Evolutionary conservation across 1,139 yeast genomes (phyloP), one percentile per base, ranked within the genome.

Genomic region (Zygoascus sp.): DNA sequence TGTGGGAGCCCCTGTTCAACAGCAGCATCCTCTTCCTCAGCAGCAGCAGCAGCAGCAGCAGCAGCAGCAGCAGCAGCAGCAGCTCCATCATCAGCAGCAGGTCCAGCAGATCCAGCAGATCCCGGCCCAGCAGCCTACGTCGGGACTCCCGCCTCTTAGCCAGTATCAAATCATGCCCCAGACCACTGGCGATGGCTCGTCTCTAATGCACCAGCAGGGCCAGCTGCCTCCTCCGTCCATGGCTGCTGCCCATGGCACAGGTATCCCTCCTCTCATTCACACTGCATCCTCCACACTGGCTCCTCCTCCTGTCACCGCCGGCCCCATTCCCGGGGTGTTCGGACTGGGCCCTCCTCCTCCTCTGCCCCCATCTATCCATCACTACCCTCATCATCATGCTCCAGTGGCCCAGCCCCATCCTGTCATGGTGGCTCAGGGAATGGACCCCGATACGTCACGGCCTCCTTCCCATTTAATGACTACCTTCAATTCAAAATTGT

Each of bases 391-490:
- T 4, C 36, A 19, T 11, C 42, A 28, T 19, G 25, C 32, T 30
- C 30, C 44, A 10, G 21, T 32, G 2, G 40, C 32, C 3, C 39
- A 20, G 15, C 15, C 15, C 10, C 27, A 21, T 11, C 25, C 15
- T 5, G 39, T n/a, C 25, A 20, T 35, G 39, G 25, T 35, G 13
- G 39, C 16, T 17, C 39, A 35, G 15, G 39, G 25, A 11, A 35
- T 35, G 39, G 39, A 35, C 27, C 34, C 34, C 15, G n/a, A 35
- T 17, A 44, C 47, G 5, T 47, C 48, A n/a, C 46, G 48, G n/a
- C 58, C 61, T 5, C 60, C 61, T 8, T 48, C 56, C 5, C 62
- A 60, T 41, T 49, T 59, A n/a, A 59, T 55, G 62, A 57, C 59
- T 34, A 58, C 61, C n/a, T 55, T 57, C 53, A 55, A 55, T 45